Evolutionary conservation across 208 protist species (phyloP).

Genomic region (Trypanosoma congolense): DNA sequence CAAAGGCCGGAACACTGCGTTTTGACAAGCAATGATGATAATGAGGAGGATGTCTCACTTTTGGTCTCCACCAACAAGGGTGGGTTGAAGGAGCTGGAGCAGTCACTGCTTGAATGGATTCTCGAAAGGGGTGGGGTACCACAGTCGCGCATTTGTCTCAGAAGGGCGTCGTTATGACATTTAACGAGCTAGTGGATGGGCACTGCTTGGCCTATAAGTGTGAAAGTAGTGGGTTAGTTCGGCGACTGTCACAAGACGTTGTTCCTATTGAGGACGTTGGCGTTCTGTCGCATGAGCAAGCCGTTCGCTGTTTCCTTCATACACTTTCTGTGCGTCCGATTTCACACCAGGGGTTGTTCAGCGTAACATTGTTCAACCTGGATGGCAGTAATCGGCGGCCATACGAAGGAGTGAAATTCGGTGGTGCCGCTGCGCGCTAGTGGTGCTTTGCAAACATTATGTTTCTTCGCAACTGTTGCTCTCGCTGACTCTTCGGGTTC

Average conservation of each 20-base stretch:
- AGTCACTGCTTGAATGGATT: constrained; percentile 65
- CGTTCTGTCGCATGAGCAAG: constrained; percentile 64
- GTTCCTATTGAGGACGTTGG: constrained; percentile 62
- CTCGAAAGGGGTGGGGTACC: constrained; percentile 71
- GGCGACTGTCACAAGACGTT: constrained; percentile 27
- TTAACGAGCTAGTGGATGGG: constrained; percentile 68
- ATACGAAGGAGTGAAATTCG: constrained; percentile 87
- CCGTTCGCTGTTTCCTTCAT: constrained; percentile 65
- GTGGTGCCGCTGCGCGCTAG: constrained; percentile 23
- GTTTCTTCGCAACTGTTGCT: no score
- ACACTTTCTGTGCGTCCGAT: constrained; percentile 43
- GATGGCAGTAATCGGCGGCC: constrained; percentile 67
- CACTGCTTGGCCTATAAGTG: constrained; percentile 46
- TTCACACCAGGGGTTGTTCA: constrained; percentile 61
- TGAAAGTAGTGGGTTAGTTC: constrained; percentile 30
- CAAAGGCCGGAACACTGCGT: constrained; percentile 60
- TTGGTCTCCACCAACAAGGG: constrained; percentile 66
- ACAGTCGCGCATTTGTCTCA: constrained; percentile 69
- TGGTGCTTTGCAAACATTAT: no score
- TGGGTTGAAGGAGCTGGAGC: constrained; percentile 63
- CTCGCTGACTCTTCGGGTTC: no score
- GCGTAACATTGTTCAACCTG: constrained; percentile 86
- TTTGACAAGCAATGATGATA: constrained; percentile 27
- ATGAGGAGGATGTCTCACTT: constrained; percentile 40
- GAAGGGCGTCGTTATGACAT: constrained; percentile 85